phyloP scores from a whole-genome alignment of 1,139 yeast species.

The Saccharomyces hybrid region DNA sequence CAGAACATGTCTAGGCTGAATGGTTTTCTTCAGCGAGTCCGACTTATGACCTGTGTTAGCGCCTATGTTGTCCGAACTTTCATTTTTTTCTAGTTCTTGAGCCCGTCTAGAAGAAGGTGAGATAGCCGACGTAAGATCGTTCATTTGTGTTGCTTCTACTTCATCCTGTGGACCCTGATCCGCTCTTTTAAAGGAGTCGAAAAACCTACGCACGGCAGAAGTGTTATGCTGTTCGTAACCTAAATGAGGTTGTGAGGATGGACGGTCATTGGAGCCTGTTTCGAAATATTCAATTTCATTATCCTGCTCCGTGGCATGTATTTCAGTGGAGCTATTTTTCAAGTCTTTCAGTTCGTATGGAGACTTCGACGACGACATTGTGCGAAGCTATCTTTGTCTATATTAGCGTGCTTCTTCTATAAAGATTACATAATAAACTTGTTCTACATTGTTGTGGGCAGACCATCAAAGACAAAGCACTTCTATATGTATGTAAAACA shows the following conservation, averaged over 20 bases:
- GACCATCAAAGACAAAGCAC: not conserved
- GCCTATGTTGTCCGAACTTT: not conserved
- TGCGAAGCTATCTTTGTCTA: not conserved
- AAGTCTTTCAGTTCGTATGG: conserved; percentile 9
- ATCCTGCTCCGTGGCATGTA: conserved; percentile 11
- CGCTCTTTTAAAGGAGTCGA: conserved; percentile 27
- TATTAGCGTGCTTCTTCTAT: not conserved
- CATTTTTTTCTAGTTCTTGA: not conserved
- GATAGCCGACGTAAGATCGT: not conserved
- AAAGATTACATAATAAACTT: not conserved
- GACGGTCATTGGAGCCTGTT: conserved; percentile 1
- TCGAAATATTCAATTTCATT: conserved; percentile 16
- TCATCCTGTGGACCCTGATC: conserved; percentile 4
- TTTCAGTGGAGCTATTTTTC: conserved; percentile 7
- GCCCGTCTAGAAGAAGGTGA: not conserved
- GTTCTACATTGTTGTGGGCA: not conserved
- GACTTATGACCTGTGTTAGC: conserved; percentile 8
- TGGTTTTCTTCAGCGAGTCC: conserved; percentile 39
- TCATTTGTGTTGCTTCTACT: not conserved
- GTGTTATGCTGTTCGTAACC: not conserved
- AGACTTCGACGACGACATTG: conserved; percentile 2
- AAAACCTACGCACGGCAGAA: conserved; percentile 13
- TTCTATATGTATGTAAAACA: not conserved
- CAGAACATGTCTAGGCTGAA: conserved; percentile 45
- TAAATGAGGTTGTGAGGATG: not conserved